Percentiles rank a stretch among this genome's conserved stretches.
Evolutionary conservation across 768 basidiomycete species (phyloP).

Genomic region (Termitomyces sp.): DNA sequence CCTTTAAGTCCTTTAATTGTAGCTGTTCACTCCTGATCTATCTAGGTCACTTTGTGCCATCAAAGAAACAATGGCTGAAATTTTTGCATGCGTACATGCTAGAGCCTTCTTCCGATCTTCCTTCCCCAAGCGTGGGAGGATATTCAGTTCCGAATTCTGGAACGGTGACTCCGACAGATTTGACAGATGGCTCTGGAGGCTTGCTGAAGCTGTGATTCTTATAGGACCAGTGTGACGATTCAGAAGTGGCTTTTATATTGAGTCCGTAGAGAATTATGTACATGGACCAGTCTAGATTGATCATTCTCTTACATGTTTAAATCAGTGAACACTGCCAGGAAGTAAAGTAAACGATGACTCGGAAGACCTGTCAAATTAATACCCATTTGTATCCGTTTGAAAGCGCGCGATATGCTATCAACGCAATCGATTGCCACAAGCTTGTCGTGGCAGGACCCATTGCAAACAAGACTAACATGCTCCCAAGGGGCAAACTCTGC

Average conservation of each 20-base stretch:
- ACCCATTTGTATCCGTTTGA: not conserved
- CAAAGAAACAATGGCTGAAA: constrained; percentile 67
- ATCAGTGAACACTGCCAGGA: too few relatives aligned
- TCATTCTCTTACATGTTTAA: not conserved
- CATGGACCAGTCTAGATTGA: not conserved
- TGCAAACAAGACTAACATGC: not conserved
- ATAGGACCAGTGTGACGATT: not conserved
- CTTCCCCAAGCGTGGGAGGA: constrained; percentile 33
- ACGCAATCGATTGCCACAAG: not conserved
- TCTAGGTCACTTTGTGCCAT: constrained; percentile 80
- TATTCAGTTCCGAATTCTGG: constrained; percentile 40
- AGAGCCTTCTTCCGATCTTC: constrained; percentile 41
- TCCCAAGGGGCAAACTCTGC: not conserved
- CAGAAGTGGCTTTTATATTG: too few relatives aligned
- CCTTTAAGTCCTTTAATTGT: not conserved
- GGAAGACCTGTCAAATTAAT: not conserved
- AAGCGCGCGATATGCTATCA: not conserved
- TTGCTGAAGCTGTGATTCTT: constrained; percentile 16
- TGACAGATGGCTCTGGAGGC: constrained; percentile 13
- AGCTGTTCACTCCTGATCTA: not conserved
- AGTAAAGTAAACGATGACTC: not conserved
- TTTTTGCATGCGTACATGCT: constrained; percentile 67
- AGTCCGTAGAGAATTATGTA: not conserved
- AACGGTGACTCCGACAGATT: constrained; percentile 35
- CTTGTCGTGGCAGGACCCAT: not conserved